These are phyloP conservation scores for Pyrenula aspistea DNA, from an alignment of 495 filamentous ascomycete species.

Conservation along the genomic window DNA sequence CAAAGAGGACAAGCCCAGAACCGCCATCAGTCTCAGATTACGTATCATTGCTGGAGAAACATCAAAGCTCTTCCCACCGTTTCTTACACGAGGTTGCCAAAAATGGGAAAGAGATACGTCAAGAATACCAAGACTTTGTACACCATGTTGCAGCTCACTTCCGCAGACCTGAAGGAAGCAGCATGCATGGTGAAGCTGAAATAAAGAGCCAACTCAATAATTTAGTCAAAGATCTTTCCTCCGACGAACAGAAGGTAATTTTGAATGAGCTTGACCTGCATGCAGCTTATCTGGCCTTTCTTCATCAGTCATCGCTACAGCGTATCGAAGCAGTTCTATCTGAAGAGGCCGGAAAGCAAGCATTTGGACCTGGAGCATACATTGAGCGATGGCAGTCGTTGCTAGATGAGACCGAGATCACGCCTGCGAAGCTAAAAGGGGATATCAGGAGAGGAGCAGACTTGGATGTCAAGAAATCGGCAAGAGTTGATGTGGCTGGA, in stretches of 20 bases:
- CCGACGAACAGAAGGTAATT: constrained; percentile 19
- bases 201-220: constrained; percentile 29
- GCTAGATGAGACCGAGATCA: constrained; percentile 46
- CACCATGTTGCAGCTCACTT: constrained; percentile 27
- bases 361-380: constrained; percentile 49
- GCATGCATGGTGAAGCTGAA: constrained; percentile 21
- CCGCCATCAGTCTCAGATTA: constrained; percentile 50
- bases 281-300: constrained; percentile 34
- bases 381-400: constrained; percentile 51
- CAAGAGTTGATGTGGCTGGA: constrained; percentile 31
- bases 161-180: constrained; percentile 5
- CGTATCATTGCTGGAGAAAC: constrained; percentile 39
- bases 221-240: constrained; percentile 31
- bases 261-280: constrained; percentile 35
- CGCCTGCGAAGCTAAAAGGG: constrained; percentile 32
- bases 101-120: constrained; percentile 44
- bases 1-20: constrained; percentile 13
- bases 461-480: constrained; percentile 33
- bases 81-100: constrained; percentile 51
- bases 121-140: constrained; percentile 35
- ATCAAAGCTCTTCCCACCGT: constrained; percentile 39
- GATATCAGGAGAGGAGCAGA: constrained; percentile 36
- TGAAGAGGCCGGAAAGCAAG: constrained; percentile 7
- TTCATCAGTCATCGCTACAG: constrained; percentile 31
- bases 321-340: constrained; percentile 25